A percentile compares a stretch with the other conserved stretches of the same genome.
These are phyloP conservation scores for Didymella pinodella DNA, from an alignment of 2,329 filamentous ascomycete genomes.

Conservation along the genomic window DNA sequence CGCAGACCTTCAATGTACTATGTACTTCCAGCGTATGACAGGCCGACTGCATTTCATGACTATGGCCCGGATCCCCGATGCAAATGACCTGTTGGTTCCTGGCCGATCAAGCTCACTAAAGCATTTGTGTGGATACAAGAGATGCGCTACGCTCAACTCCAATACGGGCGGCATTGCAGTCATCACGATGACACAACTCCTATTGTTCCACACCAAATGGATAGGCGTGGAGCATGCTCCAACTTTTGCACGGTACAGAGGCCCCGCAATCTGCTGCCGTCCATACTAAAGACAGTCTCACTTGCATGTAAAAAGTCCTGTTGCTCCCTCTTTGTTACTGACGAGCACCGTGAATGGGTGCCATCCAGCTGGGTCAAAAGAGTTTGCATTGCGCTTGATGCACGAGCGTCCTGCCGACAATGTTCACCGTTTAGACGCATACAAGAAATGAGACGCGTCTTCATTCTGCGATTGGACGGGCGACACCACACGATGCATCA, in stretches of 20 bases:
- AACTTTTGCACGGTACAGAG: slow-evolving; percentile 9
- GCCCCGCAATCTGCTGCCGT: slow-evolving; percentile 25
- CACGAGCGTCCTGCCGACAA: slow-evolving; percentile 25
- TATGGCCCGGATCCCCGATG: slow-evolving; percentile 43
- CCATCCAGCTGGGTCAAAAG: slow-evolving; percentile 36
- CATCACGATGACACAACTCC: slow-evolving; percentile 24
- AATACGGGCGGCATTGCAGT: slow-evolving; percentile 23
- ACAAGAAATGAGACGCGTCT: slow-evolving; percentile 1
- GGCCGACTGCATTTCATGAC: slow-evolving; percentile 27
- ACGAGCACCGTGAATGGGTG: slow-evolving; percentile 28
- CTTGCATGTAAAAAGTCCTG: slow-evolving; percentile 28
- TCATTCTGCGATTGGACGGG: slow-evolving; percentile 7
- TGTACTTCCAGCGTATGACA: slow-evolving; percentile 25
- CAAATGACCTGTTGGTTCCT: slow-evolving; percentile 37
- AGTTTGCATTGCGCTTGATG: slow-evolving; percentile 29
- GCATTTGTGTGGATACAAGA: slow-evolving; percentile 31
- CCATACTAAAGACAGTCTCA: slow-evolving; percentile 9
- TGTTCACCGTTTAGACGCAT: slow-evolving; percentile 24
- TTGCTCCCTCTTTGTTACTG: slow-evolving; percentile 22
- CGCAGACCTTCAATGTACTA: slow-evolving; percentile 21
- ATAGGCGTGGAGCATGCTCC: background rate
- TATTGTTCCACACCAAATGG: slow-evolving; percentile 9
- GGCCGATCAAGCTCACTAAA: slow-evolving; percentile 31
- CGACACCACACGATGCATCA: slow-evolving; percentile 11
- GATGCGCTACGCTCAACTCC: slow-evolving; percentile 26